These are phyloP conservation scores for Synchytrium microbalum DNA, from an alignment of 371 early-diverging fungal genomes.

Conservation along the genomic window DNA sequence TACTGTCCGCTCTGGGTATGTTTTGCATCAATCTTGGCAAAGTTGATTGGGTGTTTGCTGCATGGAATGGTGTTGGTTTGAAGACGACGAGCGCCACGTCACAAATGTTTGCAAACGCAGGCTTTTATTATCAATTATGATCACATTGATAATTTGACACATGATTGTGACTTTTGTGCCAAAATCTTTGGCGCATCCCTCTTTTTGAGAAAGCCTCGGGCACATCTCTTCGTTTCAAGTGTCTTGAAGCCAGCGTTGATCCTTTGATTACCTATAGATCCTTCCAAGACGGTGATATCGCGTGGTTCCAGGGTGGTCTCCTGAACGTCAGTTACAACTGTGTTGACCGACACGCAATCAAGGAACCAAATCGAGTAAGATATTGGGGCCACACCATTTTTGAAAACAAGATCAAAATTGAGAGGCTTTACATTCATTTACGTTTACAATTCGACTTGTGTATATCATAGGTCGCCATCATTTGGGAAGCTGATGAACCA, in stretches of 20 bases:
- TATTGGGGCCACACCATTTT: constrained; percentile 86
- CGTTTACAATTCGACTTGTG: too few relatives aligned
- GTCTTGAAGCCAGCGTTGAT: too few relatives aligned
- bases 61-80: background rate
- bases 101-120: too few relatives aligned
- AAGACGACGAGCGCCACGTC: too few relatives aligned
- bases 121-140: too few relatives aligned
- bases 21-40: background rate
- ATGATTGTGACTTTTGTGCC: too few relatives aligned
- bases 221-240: background rate
- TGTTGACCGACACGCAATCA: constrained; percentile 81
- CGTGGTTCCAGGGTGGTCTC: constrained; percentile 88
- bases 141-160: too few relatives aligned
- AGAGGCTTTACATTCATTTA: constrained; percentile 36
- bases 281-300: background rate
- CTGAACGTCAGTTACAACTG: constrained; percentile 91
- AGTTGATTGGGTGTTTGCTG: constrained; percentile 1
- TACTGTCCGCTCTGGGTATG: constrained; percentile 36
- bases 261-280: constrained; percentile 65
- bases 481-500: constrained; percentile 84
- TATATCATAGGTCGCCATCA: constrained; percentile 67
- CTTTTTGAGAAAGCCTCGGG: too few relatives aligned
- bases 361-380: constrained; percentile 30
- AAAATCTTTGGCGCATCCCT: too few relatives aligned
- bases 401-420: constrained; percentile 57